Evolutionary conservation across 352 stramenopile genomes (phyloP), one percentile per base, ranked within the genome.

Genomic region (Pythium folliculosum): DNA sequence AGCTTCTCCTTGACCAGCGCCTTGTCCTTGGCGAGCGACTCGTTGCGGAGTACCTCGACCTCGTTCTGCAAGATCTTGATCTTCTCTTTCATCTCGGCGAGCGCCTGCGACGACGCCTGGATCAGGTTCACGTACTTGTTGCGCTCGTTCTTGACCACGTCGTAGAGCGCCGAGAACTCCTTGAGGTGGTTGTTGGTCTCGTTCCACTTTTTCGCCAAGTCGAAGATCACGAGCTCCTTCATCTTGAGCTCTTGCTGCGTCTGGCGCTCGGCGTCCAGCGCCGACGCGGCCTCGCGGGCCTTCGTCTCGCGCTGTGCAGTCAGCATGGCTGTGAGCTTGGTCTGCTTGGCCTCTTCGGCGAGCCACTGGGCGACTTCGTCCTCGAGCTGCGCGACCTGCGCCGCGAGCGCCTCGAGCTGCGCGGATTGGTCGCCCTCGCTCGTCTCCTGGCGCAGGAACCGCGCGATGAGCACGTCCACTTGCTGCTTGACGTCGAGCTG

Each of bases 91-190:
- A 98, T 98, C 75, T 98, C 94, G 7, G 92, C 93, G 1, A 98
- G 82, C 23, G 93, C 92, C 69, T 98, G 94, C 3, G 89, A 86
- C 9, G 80, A 87, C 23, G 88, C 79, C 69, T 98, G 93, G 62
- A 98, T 98, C 32, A 98, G 66, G 65, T 97, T 98, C 27, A 98
- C 94, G 67, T 98, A 98, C 69, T 98, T 98, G 75, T 98, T 98
- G 38, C 94, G 87, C 67, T 98, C 95, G 69, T 96, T 97, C 75
- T 98, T 98, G 55, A 98, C 91, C 14, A 98, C 88, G 50, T 98
- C 94, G 72, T 98, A 98, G 0, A 98, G 73, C 8, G 90, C 90
- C 4, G 85, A 96, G 65, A 98, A 98, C 71, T 98, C 89, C 27
- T 96, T 93, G 5, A 98, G 69, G 60, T 97, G 92, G 69, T 92